Conservation (phyloP, 805 yeast genomes). For the Myxozyma neotropica region DNA sequence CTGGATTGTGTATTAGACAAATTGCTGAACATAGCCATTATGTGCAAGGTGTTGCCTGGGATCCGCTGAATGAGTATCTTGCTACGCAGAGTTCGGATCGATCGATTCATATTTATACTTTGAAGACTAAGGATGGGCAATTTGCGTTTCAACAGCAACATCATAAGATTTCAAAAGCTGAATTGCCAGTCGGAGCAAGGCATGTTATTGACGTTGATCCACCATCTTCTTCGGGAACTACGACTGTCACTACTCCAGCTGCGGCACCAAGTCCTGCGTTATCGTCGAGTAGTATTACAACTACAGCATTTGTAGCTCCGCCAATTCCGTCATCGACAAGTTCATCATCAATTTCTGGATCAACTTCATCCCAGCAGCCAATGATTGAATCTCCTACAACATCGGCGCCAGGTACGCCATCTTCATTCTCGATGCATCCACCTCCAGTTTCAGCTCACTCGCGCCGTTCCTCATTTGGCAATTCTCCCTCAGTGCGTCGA, state of each 20-base stretch:
- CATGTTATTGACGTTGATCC: constrained; percentile 18
- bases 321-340: not conserved
- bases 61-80: constrained; percentile 73
- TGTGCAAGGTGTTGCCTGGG: constrained; percentile 97
- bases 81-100: constrained; percentile 92
- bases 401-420: constrained; percentile 35
- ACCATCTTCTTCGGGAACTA: not conserved
- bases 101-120: constrained; percentile 68
- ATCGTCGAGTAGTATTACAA: not conserved
- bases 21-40: constrained; percentile 80
- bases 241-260: not conserved
- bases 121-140: constrained; percentile 43
- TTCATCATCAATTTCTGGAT: too few species aligned
- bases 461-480: constrained; percentile 48
- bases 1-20: constrained; percentile 61
- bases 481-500: constrained; percentile 44
- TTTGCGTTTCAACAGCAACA: constrained; percentile 46
- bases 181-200: constrained; percentile 49
- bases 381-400: constrained; percentile 34
- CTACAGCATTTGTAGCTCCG: not conserved
- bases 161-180: constrained; percentile 59
- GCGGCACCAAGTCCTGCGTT: not conserved
- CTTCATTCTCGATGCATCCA: constrained; percentile 42
- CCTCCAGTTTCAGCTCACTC: constrained; percentile 45
- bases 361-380: constrained; percentile 1